phyloP scores from a whole-genome alignment of 2,329 filamentous ascomycete genomes.

The Colletotrichum sp. region DNA sequence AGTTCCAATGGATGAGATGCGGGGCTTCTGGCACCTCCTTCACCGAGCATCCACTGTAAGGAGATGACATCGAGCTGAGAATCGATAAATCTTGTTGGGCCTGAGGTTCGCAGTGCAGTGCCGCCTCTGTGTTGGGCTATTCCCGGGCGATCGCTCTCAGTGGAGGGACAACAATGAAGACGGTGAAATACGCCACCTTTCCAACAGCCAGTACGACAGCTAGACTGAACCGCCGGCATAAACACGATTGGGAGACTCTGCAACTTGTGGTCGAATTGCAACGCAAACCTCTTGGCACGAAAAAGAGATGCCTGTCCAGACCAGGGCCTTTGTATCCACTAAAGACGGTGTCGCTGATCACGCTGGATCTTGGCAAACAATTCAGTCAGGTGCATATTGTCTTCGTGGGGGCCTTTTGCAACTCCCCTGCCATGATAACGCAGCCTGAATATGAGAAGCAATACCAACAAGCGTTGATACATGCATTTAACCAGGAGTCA shows the following conservation, averaged over 20 bases:
- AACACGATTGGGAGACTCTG: neutral
- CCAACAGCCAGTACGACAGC: neutral
- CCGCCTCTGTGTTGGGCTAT: neutral
- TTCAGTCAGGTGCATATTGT: neutral
- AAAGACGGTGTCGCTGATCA: neutral
- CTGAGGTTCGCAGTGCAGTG: neutral
- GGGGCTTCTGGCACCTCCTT: neutral
- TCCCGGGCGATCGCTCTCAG: neutral
- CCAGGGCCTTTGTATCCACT: neutral
- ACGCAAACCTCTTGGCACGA: neutral
- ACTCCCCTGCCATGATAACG: neutral
- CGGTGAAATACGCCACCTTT: rapidly evolving
- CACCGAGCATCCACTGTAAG: neutral
- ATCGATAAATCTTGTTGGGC: neutral
- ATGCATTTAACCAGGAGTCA: neutral
- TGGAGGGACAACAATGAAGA: neutral
- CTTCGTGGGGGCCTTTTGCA: neutral
- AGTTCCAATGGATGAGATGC: neutral
- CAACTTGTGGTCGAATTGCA: neutral
- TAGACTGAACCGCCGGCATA: neutral
- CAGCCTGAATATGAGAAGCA: neutral
- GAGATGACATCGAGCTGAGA: neutral
- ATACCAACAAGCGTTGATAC: neutral
- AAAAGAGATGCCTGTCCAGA: neutral
- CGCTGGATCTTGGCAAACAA: neutral